A percentile compares a stretch with the other conserved stretches of the same genome.
Conservation (phyloP, 2,329 filamentous ascomycete genomes). For the Colletotrichum euphorbiae region DNA sequence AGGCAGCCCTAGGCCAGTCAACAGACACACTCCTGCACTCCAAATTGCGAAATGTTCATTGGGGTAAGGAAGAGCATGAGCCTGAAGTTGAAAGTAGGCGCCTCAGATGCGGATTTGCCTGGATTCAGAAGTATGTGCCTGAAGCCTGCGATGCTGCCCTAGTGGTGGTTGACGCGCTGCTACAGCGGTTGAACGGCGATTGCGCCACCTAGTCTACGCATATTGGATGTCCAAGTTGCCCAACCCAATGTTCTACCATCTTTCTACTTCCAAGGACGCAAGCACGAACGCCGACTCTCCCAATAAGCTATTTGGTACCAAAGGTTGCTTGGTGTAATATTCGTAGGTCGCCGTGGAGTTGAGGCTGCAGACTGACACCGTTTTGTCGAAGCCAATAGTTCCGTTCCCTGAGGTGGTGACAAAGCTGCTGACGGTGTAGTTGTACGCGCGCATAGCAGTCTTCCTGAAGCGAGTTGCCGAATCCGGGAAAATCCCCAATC, state of each 20-base stretch:
- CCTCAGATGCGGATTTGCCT: not conserved
- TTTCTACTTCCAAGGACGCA: conserved; percentile 52
- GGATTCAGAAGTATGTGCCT: conserved; percentile 19
- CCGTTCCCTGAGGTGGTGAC: conserved; percentile 28
- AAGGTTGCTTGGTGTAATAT: conserved; percentile 52
- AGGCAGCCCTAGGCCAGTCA: too few relatives aligned
- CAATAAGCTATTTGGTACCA: conserved; percentile 52
- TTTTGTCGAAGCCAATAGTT: conserved; percentile 49
- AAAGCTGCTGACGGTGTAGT: conserved; percentile 31
- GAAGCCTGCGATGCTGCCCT: not conserved
- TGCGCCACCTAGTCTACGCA: not conserved
- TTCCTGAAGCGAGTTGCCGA: not conserved
- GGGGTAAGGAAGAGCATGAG: not conserved
- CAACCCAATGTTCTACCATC: not conserved
- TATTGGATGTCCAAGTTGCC: not conserved
- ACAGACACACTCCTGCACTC: not conserved
- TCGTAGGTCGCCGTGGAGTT: conserved; percentile 55
- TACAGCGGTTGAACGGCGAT: too few relatives aligned
- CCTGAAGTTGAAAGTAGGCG: not conserved
- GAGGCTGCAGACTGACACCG: conserved; percentile 54
- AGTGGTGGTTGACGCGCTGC: too few relatives aligned
- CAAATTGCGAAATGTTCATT: not conserved
- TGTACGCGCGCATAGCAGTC: conserved; percentile 34
- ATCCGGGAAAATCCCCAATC: conserved; percentile 17
- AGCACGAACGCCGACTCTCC: conserved; percentile 53